These are phyloP conservation scores for Euphrasia confusa DNA, from an alignment of 257 asterid genomes.

Conservation along the genomic window DNA sequence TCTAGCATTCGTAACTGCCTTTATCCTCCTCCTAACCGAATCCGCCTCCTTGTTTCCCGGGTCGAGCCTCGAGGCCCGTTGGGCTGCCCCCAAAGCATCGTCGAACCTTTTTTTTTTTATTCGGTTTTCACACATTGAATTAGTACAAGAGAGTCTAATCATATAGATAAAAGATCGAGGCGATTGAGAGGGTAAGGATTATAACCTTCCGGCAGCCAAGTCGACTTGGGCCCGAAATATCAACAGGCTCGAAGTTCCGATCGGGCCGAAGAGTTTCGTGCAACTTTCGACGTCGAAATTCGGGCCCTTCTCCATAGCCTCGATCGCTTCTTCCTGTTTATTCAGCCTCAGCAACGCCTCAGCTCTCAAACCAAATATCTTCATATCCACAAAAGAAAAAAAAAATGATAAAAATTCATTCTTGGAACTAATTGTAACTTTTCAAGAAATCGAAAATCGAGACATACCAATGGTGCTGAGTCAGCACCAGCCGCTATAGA, in stretches of 20 bases:
- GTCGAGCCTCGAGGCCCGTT: slow-evolving; percentile 55
- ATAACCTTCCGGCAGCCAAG: slow-evolving; percentile 66
- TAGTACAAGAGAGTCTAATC: too few species aligned
- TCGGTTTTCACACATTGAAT: too few species aligned
- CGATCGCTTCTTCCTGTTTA: slow-evolving; percentile 68
- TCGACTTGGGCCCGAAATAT: slow-evolving; percentile 60
- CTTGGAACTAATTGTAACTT: not conserved
- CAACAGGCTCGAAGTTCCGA: slow-evolving; percentile 45
- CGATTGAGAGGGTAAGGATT: too few species aligned
- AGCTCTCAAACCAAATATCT: slow-evolving; percentile 75
- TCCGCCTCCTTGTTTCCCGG: slow-evolving; percentile 53
- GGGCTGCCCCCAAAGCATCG: slow-evolving; percentile 53
- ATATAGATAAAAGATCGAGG: too few species aligned
- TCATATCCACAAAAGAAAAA: not conserved
- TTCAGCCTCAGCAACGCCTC: slow-evolving; percentile 67
- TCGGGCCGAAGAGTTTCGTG: slow-evolving; percentile 60
- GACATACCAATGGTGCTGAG: slow-evolving; percentile 70
- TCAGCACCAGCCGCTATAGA: slow-evolving; percentile 69
- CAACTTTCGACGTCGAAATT: slow-evolving; percentile 54
- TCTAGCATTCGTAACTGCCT: slow-evolving; percentile 53
- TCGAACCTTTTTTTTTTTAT: slow-evolving; percentile 39
- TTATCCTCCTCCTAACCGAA: slow-evolving; percentile 39
- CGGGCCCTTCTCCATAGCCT: slow-evolving; percentile 50
- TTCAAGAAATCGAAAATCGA: not conserved
- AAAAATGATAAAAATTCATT: too few species aligned